Evolutionary conservation across 768 basidiomycete genomes (phyloP).

Genomic region (Amylocystis lapponica): DNA sequence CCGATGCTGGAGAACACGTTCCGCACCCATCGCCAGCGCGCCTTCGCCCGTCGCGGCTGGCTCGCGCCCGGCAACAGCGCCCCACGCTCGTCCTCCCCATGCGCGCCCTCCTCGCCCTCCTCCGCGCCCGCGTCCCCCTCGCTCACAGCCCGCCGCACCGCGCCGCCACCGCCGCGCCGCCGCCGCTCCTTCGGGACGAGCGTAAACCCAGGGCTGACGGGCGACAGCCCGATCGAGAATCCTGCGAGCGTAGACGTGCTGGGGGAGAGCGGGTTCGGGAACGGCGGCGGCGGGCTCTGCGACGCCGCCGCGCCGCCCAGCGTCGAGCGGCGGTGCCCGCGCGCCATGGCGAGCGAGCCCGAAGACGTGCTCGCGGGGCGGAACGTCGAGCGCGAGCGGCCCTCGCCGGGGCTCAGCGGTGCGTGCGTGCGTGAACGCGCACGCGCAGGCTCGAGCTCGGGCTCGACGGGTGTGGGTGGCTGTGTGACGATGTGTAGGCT

Average conservation of each 20-base stretch:
- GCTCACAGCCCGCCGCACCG: constrained; percentile 15
- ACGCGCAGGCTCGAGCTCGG: constrained; percentile 7
- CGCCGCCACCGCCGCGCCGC: constrained; percentile 37
- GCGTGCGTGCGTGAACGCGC: neutral
- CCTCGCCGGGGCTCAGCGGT: neutral
- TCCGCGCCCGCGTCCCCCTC: constrained; percentile 11
- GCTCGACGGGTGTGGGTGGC: constrained; percentile 9
- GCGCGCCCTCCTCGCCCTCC: constrained; percentile 5
- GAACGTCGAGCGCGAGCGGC: constrained; percentile 10
- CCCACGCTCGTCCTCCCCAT: neutral
- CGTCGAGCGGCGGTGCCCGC: constrained; percentile 11
- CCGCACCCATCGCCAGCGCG: constrained; percentile 26
- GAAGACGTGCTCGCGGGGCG: constrained; percentile 7
- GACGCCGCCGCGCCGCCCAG: constrained; percentile 11
- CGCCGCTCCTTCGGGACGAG: constrained; percentile 51
- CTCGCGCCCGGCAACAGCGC: neutral
- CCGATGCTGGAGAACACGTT: constrained; percentile 12
- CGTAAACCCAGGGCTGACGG: constrained; percentile 74
- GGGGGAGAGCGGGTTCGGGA: constrained; percentile 15
- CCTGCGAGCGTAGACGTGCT: constrained; percentile 31
- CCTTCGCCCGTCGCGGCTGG: constrained; percentile 8
- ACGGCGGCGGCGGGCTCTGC: constrained; percentile 6
- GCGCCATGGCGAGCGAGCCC: constrained; percentile 1
- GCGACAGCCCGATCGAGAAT: constrained; percentile 72
- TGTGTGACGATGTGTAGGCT: constrained; percentile 10